Conservation (phyloP, 129 eudicot genomes). For the Pseudognaphalium luteoalbum region DNA sequence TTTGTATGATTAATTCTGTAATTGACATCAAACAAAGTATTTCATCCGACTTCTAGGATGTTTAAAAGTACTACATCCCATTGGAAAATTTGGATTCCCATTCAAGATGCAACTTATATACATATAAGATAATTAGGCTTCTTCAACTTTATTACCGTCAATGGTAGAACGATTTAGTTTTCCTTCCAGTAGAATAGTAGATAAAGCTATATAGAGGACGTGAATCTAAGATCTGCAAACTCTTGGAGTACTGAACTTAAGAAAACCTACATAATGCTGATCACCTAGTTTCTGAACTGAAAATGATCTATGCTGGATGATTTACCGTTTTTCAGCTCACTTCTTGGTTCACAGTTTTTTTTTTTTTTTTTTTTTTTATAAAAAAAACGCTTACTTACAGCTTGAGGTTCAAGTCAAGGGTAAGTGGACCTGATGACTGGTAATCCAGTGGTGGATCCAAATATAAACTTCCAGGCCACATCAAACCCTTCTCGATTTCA, state of each 20-base stretch:
- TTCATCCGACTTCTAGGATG: not conserved
- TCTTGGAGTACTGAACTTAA: not conserved
- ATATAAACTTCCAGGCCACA: constrained; percentile 83
- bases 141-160: constrained; percentile 12
- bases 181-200: not conserved
- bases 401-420: constrained; percentile 59
- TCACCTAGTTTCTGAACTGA: not conserved
- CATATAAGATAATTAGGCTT: constrained; percentile 10
- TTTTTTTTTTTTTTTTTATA: no score
- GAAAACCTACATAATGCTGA: not conserved
- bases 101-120: constrained; percentile 18
- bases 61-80: not conserved
- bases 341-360: not conserved
- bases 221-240: not conserved
- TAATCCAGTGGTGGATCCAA: constrained; percentile 38
- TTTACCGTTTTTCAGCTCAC: not conserved
- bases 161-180: constrained; percentile 9
- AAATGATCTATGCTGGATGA: not conserved
- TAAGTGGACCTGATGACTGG: constrained; percentile 30
- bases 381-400: constrained; percentile 30
- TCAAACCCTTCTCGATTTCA: constrained; percentile 26
- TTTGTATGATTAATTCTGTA: not conserved
- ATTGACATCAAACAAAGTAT: not conserved
- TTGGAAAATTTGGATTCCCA: not conserved
- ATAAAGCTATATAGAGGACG: constrained; percentile 17